Percentiles rank a stretch among this genome's conserved stretches.
Conservation (phyloP, 2,329 filamentous ascomycete species). For the Verticillium dahliae region DNA sequence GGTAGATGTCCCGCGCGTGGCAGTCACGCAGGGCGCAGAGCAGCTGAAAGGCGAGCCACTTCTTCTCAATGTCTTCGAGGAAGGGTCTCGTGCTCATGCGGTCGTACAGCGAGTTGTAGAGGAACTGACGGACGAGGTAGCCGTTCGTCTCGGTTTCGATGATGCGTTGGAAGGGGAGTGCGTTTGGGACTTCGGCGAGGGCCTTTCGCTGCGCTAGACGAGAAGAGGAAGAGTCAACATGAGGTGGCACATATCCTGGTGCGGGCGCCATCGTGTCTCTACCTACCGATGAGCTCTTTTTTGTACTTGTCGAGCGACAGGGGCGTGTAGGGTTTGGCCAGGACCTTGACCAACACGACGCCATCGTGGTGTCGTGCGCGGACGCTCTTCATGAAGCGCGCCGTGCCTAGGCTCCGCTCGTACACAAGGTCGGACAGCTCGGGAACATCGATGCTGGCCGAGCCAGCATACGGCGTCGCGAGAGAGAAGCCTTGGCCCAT, state of each 20-base stretch:
- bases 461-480: constrained; percentile 83
- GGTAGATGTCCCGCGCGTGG: constrained; percentile 81
- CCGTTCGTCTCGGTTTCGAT: constrained; percentile 88
- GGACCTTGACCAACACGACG: constrained; percentile 86
- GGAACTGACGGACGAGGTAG: constrained; percentile 88
- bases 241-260: neutral
- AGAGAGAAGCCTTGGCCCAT: constrained; percentile 99
- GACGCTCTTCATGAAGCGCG: constrained; percentile 94
- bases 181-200: constrained; percentile 81
- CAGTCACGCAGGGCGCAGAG: constrained; percentile 89
- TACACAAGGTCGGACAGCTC: constrained; percentile 87
- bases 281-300: constrained; percentile 65
- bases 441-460: constrained; percentile 87
- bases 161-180: constrained; percentile 81
- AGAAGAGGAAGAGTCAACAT: constrained; percentile 2
- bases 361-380: constrained; percentile 85
- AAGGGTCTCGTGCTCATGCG: constrained; percentile 94
- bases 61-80: constrained; percentile 95
- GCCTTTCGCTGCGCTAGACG: constrained; percentile 67
- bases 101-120: constrained; percentile 96
- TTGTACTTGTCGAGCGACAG: constrained; percentile 78
- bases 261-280: neutral
- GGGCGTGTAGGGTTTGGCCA: constrained; percentile 83
- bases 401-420: constrained; percentile 85
- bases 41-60: constrained; percentile 95